Base-by-base conservation (phyloP, 192 early-diverging fungal genomes). In the Umbelopsis isabellina region DNA sequence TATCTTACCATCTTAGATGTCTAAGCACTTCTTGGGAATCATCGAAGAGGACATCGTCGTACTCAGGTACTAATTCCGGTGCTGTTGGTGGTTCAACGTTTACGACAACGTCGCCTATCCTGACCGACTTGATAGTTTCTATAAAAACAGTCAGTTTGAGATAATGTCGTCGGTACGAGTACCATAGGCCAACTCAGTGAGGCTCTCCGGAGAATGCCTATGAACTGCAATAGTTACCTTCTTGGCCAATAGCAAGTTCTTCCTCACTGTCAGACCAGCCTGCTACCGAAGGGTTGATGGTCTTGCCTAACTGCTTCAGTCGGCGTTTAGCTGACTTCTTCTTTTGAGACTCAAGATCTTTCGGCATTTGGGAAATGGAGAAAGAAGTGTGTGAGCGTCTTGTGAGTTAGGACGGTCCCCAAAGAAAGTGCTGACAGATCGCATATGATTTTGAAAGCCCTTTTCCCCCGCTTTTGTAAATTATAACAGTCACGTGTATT, bases 101-200 rank as follows among this genome's bases (percentile, higher is more conserved):
- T 48, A 85, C 79, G 4, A 80, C 78, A 13, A 88, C 80, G 80
- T 88, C 86, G 22, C 86, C 86, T 69, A 88, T 86, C 33, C 79
- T 72, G 52, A 88, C 84, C 25, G 81, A 78, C 37, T 68, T 80
- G 11, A 81, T 72, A 37, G 71, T 74, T 15, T 80, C 77, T 84
- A 69, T 12, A 6, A 49, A 66, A 25, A 69, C 30, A 35, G 30
- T n/a, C 7, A 64, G 15, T 46, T 23, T 9, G 45, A 0, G 9
- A 49, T 8, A 20, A 41, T 20, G 25, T 25, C 23, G 21, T 2
- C 12, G 35, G 20, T 52, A 21, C 16, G 21, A 12, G 2, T 21
- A 13, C 20, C 53, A 48, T 25, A 4, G 23, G 20, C 47, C 65
- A 11, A 25, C 8, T 72, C 22, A 23, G 46, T n/a, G 18, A 13